These are phyloP conservation scores for Petunia secreta DNA, from an alignment of 257 asterid species.

Conservation along the genomic window DNA sequence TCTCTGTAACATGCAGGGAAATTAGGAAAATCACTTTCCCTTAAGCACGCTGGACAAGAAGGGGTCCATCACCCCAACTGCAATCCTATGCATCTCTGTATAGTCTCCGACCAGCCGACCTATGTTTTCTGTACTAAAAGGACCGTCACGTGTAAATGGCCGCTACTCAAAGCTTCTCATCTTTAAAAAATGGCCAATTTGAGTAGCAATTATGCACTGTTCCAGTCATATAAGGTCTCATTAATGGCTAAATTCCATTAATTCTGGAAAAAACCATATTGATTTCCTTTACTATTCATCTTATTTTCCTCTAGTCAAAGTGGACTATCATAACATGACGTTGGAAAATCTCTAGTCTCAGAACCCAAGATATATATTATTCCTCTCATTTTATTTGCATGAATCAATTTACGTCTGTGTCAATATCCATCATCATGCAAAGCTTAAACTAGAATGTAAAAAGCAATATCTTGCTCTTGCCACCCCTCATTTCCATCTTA, in stretches of 20 bases:
- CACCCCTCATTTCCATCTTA: background rate
- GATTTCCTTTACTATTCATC: background rate
- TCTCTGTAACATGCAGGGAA: background rate
- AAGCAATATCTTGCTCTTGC: background rate
- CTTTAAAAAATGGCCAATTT: background rate
- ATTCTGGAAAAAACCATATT: background rate
- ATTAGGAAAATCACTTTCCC: background rate
- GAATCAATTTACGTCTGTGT: background rate
- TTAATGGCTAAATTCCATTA: background rate
- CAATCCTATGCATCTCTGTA: background rate
- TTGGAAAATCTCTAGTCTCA: background rate
- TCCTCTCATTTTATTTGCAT: background rate
- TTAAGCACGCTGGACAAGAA: slow-evolving; percentile 21
- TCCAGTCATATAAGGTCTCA: background rate
- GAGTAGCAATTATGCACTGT: background rate
- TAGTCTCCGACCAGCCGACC: slow-evolving; percentile 29
- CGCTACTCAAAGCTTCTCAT: background rate
- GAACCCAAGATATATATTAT: slow-evolving; percentile 8
- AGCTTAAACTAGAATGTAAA: slow-evolving; percentile 3
- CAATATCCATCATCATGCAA: background rate
- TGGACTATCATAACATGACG: background rate
- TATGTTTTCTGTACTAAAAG: background rate
- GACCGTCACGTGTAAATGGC: slow-evolving; percentile 24
- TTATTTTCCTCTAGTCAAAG: slow-evolving; percentile 3
- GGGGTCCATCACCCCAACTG: slow-evolving; percentile 17